Base-by-base conservation (phyloP, 73 alveolate genomes). In the Paramecium sexaurelia region DNA sequence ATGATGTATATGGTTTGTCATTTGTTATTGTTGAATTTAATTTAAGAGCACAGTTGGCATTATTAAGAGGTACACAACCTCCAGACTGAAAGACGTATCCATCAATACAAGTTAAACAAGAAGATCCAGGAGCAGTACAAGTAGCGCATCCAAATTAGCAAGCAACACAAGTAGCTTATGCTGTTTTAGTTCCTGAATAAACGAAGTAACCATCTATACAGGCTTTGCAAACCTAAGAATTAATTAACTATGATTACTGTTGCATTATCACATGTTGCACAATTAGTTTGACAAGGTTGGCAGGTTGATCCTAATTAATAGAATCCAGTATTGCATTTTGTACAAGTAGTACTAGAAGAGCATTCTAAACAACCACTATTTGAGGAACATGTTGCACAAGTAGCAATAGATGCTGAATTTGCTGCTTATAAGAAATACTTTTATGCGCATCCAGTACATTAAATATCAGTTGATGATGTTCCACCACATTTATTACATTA, bases 61-160 rank as follows among this genome's bases (percentile, higher is more conserved):
- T 1, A 29, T 56, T 24, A 10, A 78, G 55, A 36, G 90, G 55
- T 8, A 78, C 90, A 78, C 90, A 78, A 22, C 90, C 90, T 41
- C 90, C 90, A 40, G n/a, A 29, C 41, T 78, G 29, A 7, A 78
- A 45, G 15, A 78, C 90, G 10, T 78, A 78, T 78, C 90, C 90
- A 78, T 32, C 55, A 43, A 37, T 33, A 43, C 90, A 78, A 45
- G 90, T 78, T 45, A 41, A 39, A n/a, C 90, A 78, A 6, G 24
- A 73, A 6, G n/a, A 22, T 78, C 90, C 90, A 11, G 90, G 90
- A 20, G 90, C 39, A 5, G 90, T 45, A 24, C 90, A 78, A 10
- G 90, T 78, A 4, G 90, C 90, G 41, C 90, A 78, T 11, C 55
- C 73, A 20, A 39, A 39, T 78, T 78, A 78, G 9, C 90, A 78